Conservation (phyloP, 129 eudicot genomes). For the Centrapalus pauciflorus region DNA sequence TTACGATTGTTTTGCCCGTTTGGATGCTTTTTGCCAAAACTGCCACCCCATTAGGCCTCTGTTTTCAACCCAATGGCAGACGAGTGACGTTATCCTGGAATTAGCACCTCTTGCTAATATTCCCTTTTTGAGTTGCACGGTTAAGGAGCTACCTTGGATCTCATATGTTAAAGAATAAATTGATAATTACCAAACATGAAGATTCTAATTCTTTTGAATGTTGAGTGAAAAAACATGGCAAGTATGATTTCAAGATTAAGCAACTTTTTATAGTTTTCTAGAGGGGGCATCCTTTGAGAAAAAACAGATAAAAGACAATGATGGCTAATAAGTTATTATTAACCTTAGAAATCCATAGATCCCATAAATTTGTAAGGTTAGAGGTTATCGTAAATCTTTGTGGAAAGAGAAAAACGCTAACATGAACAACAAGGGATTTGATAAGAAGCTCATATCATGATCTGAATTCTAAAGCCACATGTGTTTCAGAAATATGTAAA, state of each 20-base stretch:
- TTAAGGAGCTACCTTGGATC: no score
- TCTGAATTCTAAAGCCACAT: neutral
- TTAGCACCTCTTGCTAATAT: neutral
- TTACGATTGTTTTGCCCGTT: no score
- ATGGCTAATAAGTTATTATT: neutral
- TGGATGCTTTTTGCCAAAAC: no score
- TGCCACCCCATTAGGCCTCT: no score
- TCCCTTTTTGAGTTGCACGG: neutral
- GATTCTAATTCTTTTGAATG: neutral
- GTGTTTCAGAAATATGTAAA: neutral
- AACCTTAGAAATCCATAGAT: slow-evolving; percentile 1
- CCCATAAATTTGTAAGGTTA: neutral
- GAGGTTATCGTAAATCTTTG: neutral
- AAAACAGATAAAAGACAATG: neutral
- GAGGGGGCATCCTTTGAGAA: neutral
- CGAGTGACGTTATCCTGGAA: no score
- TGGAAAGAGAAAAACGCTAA: neutral
- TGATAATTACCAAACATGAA: neutral
- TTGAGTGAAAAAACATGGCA: neutral
- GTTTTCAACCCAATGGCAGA: no score
- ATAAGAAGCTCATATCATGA: slow-evolving; percentile 6
- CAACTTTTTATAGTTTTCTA: neutral
- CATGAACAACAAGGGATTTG: slow-evolving; percentile 5
- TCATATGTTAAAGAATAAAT: neutral
- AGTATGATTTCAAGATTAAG: neutral